Conservation (phyloP, 306 rosid species). For the Cicer bijugum region DNA sequence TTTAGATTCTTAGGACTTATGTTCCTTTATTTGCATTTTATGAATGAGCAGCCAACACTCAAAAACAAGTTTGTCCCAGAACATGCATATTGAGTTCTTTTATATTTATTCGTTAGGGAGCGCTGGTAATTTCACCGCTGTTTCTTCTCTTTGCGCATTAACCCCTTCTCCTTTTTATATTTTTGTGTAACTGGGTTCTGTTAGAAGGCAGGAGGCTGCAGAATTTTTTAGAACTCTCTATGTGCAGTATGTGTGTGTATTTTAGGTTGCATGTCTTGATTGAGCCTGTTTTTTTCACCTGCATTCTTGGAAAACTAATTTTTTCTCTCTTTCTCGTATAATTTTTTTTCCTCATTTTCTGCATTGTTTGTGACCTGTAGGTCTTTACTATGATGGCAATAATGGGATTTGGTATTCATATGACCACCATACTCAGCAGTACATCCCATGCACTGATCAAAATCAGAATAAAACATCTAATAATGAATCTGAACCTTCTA, state of each 20-base stretch:
- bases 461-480: conserved; percentile 63
- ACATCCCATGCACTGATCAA: conserved; percentile 85
- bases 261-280: conserved; percentile 22
- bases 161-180: neutral
- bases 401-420: conserved; percentile 88
- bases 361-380: conserved; percentile 52
- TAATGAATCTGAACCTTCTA: conserved; percentile 64
- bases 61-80: conserved; percentile 5
- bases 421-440: conserved; percentile 81
- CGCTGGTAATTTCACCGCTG: neutral
- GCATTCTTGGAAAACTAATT: conserved; percentile 27
- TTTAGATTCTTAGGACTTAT: neutral
- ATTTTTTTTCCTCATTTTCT: conserved; percentile 39
- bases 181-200: conserved; percentile 15
- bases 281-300: conserved; percentile 22
- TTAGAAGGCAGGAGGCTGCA: neutral
- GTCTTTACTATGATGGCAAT: conserved; percentile 92
- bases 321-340: neutral
- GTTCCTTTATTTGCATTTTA: neutral
- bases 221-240: conserved; percentile 11
- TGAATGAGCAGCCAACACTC: conserved; percentile 7
- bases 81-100: conserved; percentile 4
- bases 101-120: neutral
- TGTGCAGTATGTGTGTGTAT: neutral
- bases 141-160: neutral